A percentile compares a stretch with the other conserved stretches of the same genome.
phyloP scores from a whole-genome alignment of 2,329 filamentous ascomycete species.

The Nigrograna mackinnonii region DNA sequence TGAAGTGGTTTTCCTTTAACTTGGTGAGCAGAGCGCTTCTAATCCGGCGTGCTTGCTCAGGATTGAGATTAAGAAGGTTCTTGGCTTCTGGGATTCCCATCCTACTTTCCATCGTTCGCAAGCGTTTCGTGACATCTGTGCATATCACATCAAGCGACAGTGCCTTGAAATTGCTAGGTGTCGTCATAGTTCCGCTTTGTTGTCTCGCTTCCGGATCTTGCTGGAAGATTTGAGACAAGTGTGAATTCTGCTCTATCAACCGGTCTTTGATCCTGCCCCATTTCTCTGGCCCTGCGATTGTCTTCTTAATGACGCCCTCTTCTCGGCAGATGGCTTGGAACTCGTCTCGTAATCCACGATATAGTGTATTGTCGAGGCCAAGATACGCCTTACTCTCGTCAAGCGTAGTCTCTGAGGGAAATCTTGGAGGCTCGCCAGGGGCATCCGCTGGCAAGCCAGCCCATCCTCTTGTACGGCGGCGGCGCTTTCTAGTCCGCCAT shows the following conservation, averaged over 20 bases:
- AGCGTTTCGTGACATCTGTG: constrained; percentile 79
- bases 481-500: constrained; percentile 66
- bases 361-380: constrained; percentile 64
- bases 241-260: constrained; percentile 66
- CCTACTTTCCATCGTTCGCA: constrained; percentile 66
- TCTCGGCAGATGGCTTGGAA: constrained; percentile 74
- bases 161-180: constrained; percentile 58
- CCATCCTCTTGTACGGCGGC: constrained; percentile 70
- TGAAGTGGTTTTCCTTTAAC: constrained; percentile 68
- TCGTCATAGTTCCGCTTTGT: constrained; percentile 25
- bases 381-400: constrained; percentile 76
- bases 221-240: constrained; percentile 67
- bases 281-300: constrained; percentile 69
- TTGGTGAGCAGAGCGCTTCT: constrained; percentile 69
- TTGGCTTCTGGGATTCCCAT: constrained; percentile 78
- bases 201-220: constrained; percentile 58
- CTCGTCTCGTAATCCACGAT: constrained; percentile 65
- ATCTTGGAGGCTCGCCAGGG: constrained; percentile 70
- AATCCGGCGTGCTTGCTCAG: constrained; percentile 67
- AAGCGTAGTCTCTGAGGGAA: constrained; percentile 81
- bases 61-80: constrained; percentile 69
- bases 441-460: constrained; percentile 70
- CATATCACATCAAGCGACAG: constrained; percentile 79
- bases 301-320: constrained; percentile 73
- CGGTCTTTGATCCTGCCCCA: constrained; percentile 74